These are phyloP conservation scores for Colletotrichum sp. DNA, from an alignment of 2,329 filamentous ascomycete genomes.

Conservation along the genomic window DNA sequence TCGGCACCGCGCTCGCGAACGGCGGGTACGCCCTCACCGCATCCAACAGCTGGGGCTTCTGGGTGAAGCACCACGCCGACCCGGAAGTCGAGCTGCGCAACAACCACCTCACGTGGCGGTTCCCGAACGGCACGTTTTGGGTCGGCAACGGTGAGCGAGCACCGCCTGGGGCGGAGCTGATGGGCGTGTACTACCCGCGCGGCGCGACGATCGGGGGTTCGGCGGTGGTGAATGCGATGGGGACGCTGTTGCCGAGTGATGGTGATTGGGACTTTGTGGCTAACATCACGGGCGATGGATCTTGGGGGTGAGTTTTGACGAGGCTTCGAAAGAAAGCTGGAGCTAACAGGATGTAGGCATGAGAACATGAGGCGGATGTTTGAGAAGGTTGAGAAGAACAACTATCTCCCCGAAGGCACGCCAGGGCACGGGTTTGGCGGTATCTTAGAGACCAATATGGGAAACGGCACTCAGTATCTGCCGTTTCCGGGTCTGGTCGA, in stretches of 20 bases:
- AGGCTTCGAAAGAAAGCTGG: not conserved
- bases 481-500: not conserved
- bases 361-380: slow-evolving; percentile 30
- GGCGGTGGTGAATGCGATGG: slow-evolving; percentile 65
- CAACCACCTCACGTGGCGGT: slow-evolving; percentile 42
- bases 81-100: not conserved
- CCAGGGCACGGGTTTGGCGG: slow-evolving; percentile 47
- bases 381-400: slow-evolving; percentile 42
- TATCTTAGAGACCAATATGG: slow-evolving; percentile 34
- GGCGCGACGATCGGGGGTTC: slow-evolving; percentile 52
- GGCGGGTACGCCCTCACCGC: slow-evolving; percentile 23
- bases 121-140: slow-evolving; percentile 37
- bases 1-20: not conserved
- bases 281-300: slow-evolving; percentile 61
- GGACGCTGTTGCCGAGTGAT: slow-evolving; percentile 61
- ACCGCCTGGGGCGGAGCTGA: slow-evolving; percentile 39
- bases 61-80: not conserved
- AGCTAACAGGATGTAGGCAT: slow-evolving; percentile 26
- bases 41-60: slow-evolving; percentile 4
- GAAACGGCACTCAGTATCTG: not conserved
- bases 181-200: slow-evolving; percentile 51
- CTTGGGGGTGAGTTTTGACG: slow-evolving; percentile 47
- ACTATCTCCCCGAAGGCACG: slow-evolving; percentile 41
- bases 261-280: slow-evolving; percentile 64
- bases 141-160: slow-evolving; percentile 22